Base-by-base conservation (phyloP, 2,329 filamentous ascomycete species). In the Ceratocystis harringtonii region DNA sequence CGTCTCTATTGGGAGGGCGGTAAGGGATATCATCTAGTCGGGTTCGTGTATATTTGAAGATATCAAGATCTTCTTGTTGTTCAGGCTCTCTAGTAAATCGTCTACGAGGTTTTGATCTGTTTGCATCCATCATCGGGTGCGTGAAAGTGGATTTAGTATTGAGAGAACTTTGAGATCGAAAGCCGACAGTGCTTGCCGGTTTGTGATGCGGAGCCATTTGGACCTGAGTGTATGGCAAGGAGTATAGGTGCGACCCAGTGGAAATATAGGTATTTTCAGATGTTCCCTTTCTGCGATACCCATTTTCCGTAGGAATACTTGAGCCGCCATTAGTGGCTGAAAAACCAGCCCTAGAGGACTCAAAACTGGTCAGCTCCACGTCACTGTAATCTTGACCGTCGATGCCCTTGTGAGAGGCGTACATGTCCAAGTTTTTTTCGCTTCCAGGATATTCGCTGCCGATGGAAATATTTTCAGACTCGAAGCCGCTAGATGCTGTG, bases 11-110 rank as follows among this genome's bases (percentile, higher is more conserved):
- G 15, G 84, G 80, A 0, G 86, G 84, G 61, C 87, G 86, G 72
- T 95, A 95, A 0, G 89, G 86, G 3, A 96, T 84, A 69, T 96
- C 90, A 68, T 84, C 88, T 5, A 97, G 78, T 17, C 92, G 84
- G 55, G 87, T 86, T 65, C 89, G 86, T 2, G 88, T 92, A 71
- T 86, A 92, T 41, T 91, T 90, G 76, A 97, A 96, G 0, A 97
- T 78, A 69, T 96, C 92, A 66, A 87, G 77, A 3, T 55, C 87
- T 79, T 68, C 84, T 1, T 5, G 58, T 19, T 0, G 48, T 0
- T 52, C 45, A 19, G 61, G 19, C 28, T 32, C 28, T 63, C 4
- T 63, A 15, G 7, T 41, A n/a, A 44, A 5, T 1, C 64, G 1
- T 15, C 30, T 50, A 5, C 32, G 41, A 5, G 61, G 22, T 12